Conservation (phyloP, 176 grass and related monocot genomes). For the Zea luxurians region DNA sequence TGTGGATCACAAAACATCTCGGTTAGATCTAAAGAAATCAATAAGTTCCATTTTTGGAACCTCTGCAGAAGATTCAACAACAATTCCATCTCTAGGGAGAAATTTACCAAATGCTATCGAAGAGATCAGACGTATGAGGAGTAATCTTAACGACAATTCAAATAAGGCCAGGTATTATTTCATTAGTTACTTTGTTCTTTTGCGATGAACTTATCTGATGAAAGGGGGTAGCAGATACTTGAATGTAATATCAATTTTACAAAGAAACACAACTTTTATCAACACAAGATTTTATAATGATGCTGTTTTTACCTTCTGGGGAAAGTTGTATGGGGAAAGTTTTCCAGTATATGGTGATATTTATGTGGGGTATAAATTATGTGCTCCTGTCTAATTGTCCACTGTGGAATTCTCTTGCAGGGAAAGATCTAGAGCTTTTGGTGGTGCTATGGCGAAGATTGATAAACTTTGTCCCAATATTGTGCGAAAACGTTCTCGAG, state of each 20-base stretch:
- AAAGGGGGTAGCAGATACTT: constrained; percentile 27
- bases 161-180: constrained; percentile 68
- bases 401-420: constrained; percentile 37
- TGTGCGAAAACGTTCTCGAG: constrained; percentile 63
- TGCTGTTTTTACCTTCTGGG: constrained; percentile 13
- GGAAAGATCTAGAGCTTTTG: constrained; percentile 54
- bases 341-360: constrained; percentile 31
- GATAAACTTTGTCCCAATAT: constrained; percentile 52
- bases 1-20: constrained; percentile 63
- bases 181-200: constrained; percentile 25
- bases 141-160: constrained; percentile 56
- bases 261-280: constrained; percentile 9
- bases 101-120: constrained; percentile 57
- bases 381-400: constrained; percentile 29
- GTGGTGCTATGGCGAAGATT: constrained; percentile 55
- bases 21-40: constrained; percentile 55
- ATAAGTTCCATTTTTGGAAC: constrained; percentile 66
- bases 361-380: constrained; percentile 21
- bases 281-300: not conserved
- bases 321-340: not conserved
- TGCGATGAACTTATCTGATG: constrained; percentile 29
- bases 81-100: constrained; percentile 48
- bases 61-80: constrained; percentile 53
- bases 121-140: constrained; percentile 66
- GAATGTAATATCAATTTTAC: constrained; percentile 25